Evolutionary conservation across 148 eudicot genomes (phyloP), one percentile per base, ranked within the genome.

Genomic region (Heliosperma pusillum): DNA sequence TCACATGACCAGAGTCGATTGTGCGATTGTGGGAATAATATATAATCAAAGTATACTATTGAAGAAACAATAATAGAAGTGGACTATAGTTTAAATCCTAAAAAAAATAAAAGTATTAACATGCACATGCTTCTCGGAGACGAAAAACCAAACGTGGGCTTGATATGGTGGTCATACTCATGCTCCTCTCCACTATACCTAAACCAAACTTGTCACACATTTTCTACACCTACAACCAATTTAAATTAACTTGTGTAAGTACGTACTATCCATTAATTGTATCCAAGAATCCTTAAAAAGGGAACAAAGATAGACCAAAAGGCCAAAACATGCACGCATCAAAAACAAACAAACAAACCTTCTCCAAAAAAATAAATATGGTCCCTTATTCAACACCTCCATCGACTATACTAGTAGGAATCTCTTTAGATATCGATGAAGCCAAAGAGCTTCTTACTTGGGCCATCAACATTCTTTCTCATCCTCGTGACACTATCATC

Each of bases 401-500:
- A 45, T 71, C 86, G 29, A 93, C 84, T 58, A 84, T 93, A 75
- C 86, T 93, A 30, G 80, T 90, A 17, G 96, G 89, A 59, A 84
- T 87, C 61, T 69, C 90, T 29, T 71, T 89, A 44, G 85, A 87
- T 71, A 78, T 53, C 68, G 82, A 85, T 61, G 80, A 83, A 15
- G 86, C 88, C 75, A 81, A 80, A 59, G 78, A 83, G 33, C 90
- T 89, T 59, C 87, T 93, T 40, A 76, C 84, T 42, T 90, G 91
- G 90, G 91, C 88, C 29, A 82, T 87, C 74, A 40, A 44, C 42
- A 81, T 82, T 75, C 76, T 93, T 0, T 87, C 90, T 33, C 90
- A 72, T 59, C 96, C 96, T 5, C 85, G 85, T 40, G 90, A 93
- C 81, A 89, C 96, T 20, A 56, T 93, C 17, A 45, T 90, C 16